These are phyloP conservation scores for Cytospora schulzeri DNA, from an alignment of 2,329 filamentous ascomycete genomes.

Conservation along the genomic window DNA sequence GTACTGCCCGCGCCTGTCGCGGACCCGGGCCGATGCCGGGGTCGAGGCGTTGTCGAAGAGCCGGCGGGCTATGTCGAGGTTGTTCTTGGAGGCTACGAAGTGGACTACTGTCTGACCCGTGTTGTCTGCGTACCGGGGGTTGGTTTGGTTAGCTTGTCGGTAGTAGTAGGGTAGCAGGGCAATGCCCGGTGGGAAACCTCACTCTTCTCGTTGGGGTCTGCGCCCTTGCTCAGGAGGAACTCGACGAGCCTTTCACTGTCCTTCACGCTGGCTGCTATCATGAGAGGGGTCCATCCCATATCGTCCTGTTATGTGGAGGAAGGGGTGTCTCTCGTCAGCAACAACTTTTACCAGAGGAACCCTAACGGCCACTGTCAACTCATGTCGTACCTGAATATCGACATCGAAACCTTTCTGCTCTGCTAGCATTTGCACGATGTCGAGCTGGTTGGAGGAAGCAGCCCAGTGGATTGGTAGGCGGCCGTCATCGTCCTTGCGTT, in stretches of 20 bases:
- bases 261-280: constrained; percentile 77
- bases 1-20: constrained; percentile 86
- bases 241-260: constrained; percentile 71
- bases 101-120: constrained; percentile 83
- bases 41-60: constrained; percentile 69
- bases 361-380: too few species aligned
- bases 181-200: constrained; percentile 28
- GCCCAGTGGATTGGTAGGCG: constrained; percentile 95
- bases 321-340: background rate
- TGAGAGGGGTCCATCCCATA: constrained; percentile 80
- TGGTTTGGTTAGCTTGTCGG: constrained; percentile 17
- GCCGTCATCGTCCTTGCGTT: constrained; percentile 77
- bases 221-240: constrained; percentile 67
- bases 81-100: constrained; percentile 87
- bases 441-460: constrained; percentile 75
- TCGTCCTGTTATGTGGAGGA: constrained; percentile 67
- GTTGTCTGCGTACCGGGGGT: constrained; percentile 50
- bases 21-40: constrained; percentile 73
- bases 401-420: constrained; percentile 76
- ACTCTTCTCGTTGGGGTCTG: constrained; percentile 76
- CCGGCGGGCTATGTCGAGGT: constrained; percentile 76
- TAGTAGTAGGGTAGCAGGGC: background rate
- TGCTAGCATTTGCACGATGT: constrained; percentile 73
- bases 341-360: too few species aligned
- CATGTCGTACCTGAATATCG: constrained; percentile 66